These are phyloP conservation scores for Bipolaris oryzae DNA, from an alignment of 2,329 filamentous ascomycete species.

Conservation along the genomic window DNA sequence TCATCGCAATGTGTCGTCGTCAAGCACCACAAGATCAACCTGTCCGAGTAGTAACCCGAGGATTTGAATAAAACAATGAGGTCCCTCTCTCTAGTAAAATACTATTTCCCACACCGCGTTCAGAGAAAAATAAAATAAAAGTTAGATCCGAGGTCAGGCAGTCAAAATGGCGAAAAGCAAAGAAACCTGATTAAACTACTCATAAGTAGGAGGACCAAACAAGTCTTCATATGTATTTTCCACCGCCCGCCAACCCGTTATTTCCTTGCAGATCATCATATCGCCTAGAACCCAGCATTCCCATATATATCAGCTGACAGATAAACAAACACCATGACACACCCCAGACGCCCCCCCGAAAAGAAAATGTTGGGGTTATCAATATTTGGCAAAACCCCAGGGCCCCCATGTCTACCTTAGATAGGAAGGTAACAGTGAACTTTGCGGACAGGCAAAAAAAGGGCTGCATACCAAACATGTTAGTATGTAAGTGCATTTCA, in stretches of 20 bases:
- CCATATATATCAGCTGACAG: neutral
- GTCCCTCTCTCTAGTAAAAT: neutral
- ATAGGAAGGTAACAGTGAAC: conserved; percentile 1
- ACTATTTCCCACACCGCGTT: neutral
- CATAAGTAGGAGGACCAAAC: too few species aligned
- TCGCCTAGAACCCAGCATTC: neutral
- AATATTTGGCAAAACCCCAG: neutral
- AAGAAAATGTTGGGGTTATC: neutral
- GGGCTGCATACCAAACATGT: too few species aligned
- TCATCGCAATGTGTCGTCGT: conserved; percentile 3
- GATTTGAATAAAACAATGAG: neutral
- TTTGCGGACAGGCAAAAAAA: neutral
- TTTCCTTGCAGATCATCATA: neutral
- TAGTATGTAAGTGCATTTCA: too few species aligned
- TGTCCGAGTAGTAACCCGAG: neutral
- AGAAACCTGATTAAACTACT: too few species aligned
- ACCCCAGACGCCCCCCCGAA: neutral
- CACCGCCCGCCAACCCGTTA: too few species aligned
- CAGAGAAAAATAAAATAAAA: neutral
- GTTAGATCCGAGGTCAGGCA: neutral
- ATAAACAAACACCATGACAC: neutral
- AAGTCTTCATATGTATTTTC: too few species aligned
- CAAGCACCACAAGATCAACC: too few species aligned
- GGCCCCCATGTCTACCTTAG: neutral
- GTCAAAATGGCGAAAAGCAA: neutral